phyloP scores from a whole-genome alignment of 768 basidiomycete species.

The Tylopilus sp. region DNA sequence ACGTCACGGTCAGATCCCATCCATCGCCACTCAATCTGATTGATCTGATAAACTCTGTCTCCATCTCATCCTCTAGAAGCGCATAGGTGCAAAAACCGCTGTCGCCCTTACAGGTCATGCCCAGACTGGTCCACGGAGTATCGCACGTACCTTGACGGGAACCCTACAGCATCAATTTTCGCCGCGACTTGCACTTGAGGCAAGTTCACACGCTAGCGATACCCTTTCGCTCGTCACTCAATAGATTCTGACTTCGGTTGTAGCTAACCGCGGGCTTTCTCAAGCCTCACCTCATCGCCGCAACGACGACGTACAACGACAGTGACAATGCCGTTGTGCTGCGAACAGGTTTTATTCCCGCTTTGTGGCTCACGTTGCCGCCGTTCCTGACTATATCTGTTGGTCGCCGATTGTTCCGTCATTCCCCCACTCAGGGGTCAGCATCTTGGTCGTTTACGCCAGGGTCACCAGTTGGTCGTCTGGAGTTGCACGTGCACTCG shows the following conservation, averaged over 20 bases:
- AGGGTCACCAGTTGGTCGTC: slow-evolving; percentile 20
- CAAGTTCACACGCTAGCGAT: slow-evolving; percentile 24
- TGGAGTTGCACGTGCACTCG: slow-evolving; percentile 43
- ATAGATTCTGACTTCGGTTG: slow-evolving; percentile 16
- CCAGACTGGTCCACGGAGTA: slow-evolving; percentile 20
- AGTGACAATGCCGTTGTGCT: slow-evolving; percentile 43
- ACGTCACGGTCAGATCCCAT: slow-evolving; percentile 37
- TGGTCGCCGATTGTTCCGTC: slow-evolving; percentile 50
- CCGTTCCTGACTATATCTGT: slow-evolving; percentile 44
- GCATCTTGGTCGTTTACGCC: slow-evolving; percentile 31
- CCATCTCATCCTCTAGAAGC: slow-evolving; percentile 39
- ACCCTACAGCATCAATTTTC: slow-evolving; percentile 78
- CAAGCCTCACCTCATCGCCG: slow-evolving; percentile 38
- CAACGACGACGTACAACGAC: slow-evolving; percentile 49
- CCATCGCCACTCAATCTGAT: slow-evolving; percentile 13
- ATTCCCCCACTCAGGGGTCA: slow-evolving; percentile 44
- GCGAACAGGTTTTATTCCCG: slow-evolving; percentile 36
- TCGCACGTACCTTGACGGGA: slow-evolving; percentile 50
- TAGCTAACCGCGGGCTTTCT: slow-evolving; percentile 41
- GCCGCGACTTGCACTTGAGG: slow-evolving; percentile 53
- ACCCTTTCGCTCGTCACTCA: slow-evolving; percentile 8
- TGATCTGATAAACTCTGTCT: slow-evolving; percentile 19
- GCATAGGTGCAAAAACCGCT: slow-evolving; percentile 43
- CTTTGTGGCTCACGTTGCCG: slow-evolving; percentile 28
- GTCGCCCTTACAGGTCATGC: slow-evolving; percentile 39